Base-by-base conservation (phyloP, 176 grass and related monocot species). In the barley (Hordeum vulgare) region DNA sequence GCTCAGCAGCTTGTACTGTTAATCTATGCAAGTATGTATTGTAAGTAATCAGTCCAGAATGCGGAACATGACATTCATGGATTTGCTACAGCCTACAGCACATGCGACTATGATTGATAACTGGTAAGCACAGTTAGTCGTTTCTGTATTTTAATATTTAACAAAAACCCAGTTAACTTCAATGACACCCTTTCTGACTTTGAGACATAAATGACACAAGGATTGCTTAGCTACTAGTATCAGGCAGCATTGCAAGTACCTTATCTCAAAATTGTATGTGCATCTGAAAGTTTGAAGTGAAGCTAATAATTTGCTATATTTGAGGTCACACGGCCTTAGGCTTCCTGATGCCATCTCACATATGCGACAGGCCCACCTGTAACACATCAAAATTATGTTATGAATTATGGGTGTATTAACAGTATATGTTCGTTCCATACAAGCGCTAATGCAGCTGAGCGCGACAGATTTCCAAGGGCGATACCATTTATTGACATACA, bases 271-370 rank as follows among this genome's bases (percentile, higher is more conserved):
- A 87, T 90, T 95, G 65, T 95, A 98, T 71, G 76, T 88, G 87
- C 96, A 98, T 91, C 83, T 95, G 81, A 93, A 98, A 83, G 89
- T 92, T 87, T 95, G 93, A 90, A 98, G 88, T 58, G 87, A 95
- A 85, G 75, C 29, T 77, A 98, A 82, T 29, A 98, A 17, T 76
- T 93, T 98, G 76, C 90, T 85, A 69, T 83, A 71, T 84, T 93
- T 98, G 62, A 95, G 90, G 64, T 98, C 96, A 77, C 92, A 95
- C n/a, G 93, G 96, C 24, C 80, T 85, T 71, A 95, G 71, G 87
- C 61, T 85, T 81, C 82, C 89, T 78, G 89, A 90, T 84, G 85
- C 57, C 86, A 94, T 61, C 14, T 88, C 84, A 11, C 90, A 95
- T 70, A 95, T 62, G 65, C 93, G 92, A 85, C 76, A 95, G 69